Conservation (phyloP, 306 rosid genomes). For the Vigna reflexopilosa region DNA sequence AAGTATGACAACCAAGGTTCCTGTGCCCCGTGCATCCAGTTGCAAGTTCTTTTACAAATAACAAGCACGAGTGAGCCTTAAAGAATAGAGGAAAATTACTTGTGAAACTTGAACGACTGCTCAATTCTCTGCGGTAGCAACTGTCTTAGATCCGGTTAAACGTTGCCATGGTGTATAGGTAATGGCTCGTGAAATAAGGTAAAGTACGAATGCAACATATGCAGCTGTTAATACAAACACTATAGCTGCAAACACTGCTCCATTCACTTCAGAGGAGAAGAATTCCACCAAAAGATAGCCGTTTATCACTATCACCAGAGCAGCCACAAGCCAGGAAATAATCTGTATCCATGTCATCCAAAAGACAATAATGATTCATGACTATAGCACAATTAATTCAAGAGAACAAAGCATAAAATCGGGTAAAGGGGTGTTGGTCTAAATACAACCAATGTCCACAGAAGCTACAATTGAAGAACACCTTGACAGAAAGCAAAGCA, state of each 20-base stretch:
- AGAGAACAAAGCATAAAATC: slow-evolving; percentile 28
- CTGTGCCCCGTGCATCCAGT: slow-evolving; percentile 33
- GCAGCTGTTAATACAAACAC: slow-evolving; percentile 62
- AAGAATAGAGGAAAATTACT: slow-evolving; percentile 33
- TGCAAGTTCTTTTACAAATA: slow-evolving; percentile 41
- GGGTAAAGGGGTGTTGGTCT: slow-evolving; percentile 8
- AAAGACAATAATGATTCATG: slow-evolving; percentile 6
- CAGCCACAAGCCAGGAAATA: slow-evolving; percentile 91
- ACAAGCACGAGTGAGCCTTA: slow-evolving; percentile 35
- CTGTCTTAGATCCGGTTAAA: slow-evolving; percentile 50
- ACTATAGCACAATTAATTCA: slow-evolving; percentile 13
- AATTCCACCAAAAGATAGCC: slow-evolving; percentile 88
- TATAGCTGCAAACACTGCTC: slow-evolving; percentile 47
- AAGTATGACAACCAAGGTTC: slow-evolving; percentile 29
- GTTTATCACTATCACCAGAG: slow-evolving; percentile 84
- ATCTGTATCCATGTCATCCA: slow-evolving; percentile 53
- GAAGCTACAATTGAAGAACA: slow-evolving; percentile 21
- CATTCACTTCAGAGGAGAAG: slow-evolving; percentile 77
- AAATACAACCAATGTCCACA: slow-evolving; percentile 21
- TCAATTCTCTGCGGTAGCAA: slow-evolving; percentile 53
- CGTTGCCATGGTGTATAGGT: slow-evolving; percentile 56
- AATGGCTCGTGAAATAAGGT: slow-evolving; percentile 66
- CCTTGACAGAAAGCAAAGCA: slow-evolving; percentile 8
- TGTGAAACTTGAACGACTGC: slow-evolving; percentile 27
- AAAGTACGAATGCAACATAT: slow-evolving; percentile 71